Evolutionary conservation across 192 early-diverging fungal species (phyloP), one percentile per base, ranked within the genome.

Genomic region (Backusella luteola): DNA sequence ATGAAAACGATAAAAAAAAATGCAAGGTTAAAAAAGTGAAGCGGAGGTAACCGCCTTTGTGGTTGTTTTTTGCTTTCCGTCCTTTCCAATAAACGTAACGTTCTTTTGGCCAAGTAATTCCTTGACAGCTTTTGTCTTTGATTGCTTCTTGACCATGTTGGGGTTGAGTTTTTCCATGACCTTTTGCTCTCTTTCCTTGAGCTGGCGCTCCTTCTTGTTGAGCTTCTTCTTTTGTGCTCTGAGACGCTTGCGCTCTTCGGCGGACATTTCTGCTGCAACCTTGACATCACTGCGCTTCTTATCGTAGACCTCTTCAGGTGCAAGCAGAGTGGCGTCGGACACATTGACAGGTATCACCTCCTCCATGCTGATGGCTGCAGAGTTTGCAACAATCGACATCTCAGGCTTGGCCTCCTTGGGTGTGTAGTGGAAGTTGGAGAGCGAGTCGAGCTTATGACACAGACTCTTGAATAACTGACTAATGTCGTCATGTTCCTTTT

Each of bases 341-440:
- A 96, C 94, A 78, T 89, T 85, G 42, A 94, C 87, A 19, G 98
- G 98, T 72, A 94, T 94, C 34, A 97, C 92, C 82, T 99, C 98
- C 83, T 99, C 98, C 93, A 98, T 95, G 69, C 89, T 85, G 69
- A 99, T 88, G 1, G 98, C 92, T 3, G 98, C 91, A 35, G 94
- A 91, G 63, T 91, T 91, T 32, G 89, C 85, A 63, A 91, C 87
- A 35, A 97, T 89, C 53, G 89, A 88, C 49, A 98, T 87, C 71
- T 97, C 96, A 7, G 91, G 81, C n/a, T 88, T 87, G 38, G 87
- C 88, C 6, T 92, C 88, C 74, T 94, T 92, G 41, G 97, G 97
- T 39, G 93, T 90, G 85, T 89, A 98, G 84, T 98, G 94, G 90
- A 93, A 98, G 87, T 97, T 97, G 83, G 92, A 93, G 38, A 99